These are phyloP conservation scores for Barbarea vulgaris DNA, from an alignment of 345 rosid species.

Conservation along the genomic window DNA sequence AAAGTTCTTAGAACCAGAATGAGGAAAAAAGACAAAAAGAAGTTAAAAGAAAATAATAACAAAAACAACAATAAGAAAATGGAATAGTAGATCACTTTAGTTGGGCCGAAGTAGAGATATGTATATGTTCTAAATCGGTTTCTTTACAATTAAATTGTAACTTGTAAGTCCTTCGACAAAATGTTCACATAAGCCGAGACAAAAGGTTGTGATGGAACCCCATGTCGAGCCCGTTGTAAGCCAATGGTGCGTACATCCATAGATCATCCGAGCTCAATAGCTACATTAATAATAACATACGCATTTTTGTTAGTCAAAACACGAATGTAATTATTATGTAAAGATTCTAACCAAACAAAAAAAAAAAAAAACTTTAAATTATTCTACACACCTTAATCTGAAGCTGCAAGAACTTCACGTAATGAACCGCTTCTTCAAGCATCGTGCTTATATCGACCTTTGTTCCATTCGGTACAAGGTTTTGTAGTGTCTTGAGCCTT, in stretches of 20 bases:
- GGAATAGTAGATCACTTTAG: constrained; percentile 21
- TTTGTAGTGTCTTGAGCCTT: constrained; percentile 72
- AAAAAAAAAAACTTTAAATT: background rate
- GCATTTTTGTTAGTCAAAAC: background rate
- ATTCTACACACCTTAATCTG: constrained; percentile 68
- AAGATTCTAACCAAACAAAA: background rate
- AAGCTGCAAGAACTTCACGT: constrained; percentile 87
- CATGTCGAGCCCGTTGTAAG: constrained; percentile 83
- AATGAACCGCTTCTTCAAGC: constrained; percentile 94
- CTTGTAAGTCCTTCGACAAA: background rate
- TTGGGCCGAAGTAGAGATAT: constrained; percentile 3
- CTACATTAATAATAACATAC: constrained; percentile 46
- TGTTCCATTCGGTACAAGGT: constrained; percentile 91
- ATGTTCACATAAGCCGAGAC: constrained; percentile 40
- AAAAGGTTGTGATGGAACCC: constrained; percentile 73
- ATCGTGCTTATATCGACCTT: constrained; percentile 92
- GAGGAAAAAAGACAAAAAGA: constrained; percentile 32
- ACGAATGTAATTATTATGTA: constrained; percentile 9
- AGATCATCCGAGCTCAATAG: constrained; percentile 91
- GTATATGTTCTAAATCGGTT: constrained; percentile 33
- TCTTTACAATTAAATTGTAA: constrained; percentile 26
- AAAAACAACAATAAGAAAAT: constrained; percentile 21
- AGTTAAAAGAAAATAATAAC: constrained; percentile 7
- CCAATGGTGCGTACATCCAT: constrained; percentile 97
- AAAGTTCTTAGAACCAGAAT: constrained; percentile 29